Evolutionary conservation across 257 asterid genomes (phyloP), one percentile per base, ranked within the genome.

Genomic region (Leonotis leonurus): DNA sequence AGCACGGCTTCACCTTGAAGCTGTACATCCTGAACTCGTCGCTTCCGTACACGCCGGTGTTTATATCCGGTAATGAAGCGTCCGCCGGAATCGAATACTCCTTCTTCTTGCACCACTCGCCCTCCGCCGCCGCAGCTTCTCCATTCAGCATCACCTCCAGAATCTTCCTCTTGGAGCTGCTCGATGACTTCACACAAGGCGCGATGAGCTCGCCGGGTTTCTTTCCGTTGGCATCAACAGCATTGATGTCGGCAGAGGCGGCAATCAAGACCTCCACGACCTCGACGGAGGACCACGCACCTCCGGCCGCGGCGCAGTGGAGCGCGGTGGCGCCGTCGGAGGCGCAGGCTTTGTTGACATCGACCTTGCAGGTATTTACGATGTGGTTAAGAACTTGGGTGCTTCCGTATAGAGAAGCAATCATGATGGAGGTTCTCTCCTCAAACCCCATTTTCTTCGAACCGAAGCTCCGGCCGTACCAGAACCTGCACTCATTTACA

Each of bases 241-340:
- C 74, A 24, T 61, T 67, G 53, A 64, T 39, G 61, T 87, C 90
- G 3, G 60, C 89, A 0, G 77, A 60, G 62, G 89, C 87, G 0
- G 68, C 79, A 17, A 87, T 44, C 71, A 90, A 65, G 70, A 81
- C 49, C 76, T 73, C 75, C 11, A 82, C 82, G 16, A 64, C 83
- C 71, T 90, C 87, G 0, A 85, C 70, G 0, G 95, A 75, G 0
- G 78, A 67, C 71, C 82, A 82, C 1, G 83, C 75, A 4, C 89
- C 96, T 26, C 96, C 95, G 0, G 94, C 87, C 1, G 85, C 86
- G 3, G 89, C 96, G 18, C 97, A 90, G 69, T 90, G 97, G 14
- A 90, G 96, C 4, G 96, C 80, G 10, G 97, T 81, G 35, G 84
- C 89, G 3, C 93, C 83, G 65, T 87, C 97, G 0, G 85, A 80